phyloP scores from a whole-genome alignment of 2,329 filamentous ascomycete species.

The Pseudogymnoascus sp. region DNA sequence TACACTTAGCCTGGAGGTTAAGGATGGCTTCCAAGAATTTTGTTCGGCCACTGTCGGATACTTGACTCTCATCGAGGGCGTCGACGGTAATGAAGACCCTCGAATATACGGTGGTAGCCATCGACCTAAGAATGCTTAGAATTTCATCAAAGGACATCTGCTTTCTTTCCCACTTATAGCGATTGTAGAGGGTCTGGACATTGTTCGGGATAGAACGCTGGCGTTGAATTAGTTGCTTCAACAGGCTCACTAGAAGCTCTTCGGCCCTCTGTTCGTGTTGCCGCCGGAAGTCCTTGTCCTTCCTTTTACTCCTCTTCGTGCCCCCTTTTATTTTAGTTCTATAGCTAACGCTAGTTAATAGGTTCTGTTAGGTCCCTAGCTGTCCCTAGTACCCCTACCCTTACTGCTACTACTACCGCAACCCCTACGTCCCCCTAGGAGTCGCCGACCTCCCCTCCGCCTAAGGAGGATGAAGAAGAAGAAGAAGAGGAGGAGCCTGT shows the following conservation, averaged over 20 bases:
- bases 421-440: too few relatives aligned
- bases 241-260: slow-evolving; percentile 27
- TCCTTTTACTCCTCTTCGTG: too few relatives aligned
- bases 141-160: slow-evolving; percentile 24
- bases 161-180: slow-evolving; percentile 16
- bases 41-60: neutral
- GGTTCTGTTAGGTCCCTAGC: too few relatives aligned
- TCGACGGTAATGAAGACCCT: slow-evolving; percentile 16
- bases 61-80: slow-evolving; percentile 14
- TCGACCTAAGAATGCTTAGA: slow-evolving; percentile 13
- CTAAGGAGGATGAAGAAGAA: too few relatives aligned
- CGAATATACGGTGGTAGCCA: slow-evolving; percentile 16
- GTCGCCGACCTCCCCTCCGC: too few relatives aligned
- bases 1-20: slow-evolving; percentile 15
- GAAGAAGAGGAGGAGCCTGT: too few relatives aligned
- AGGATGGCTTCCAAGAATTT: slow-evolving; percentile 16
- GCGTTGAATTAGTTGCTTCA: slow-evolving; percentile 31
- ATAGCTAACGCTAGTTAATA: too few relatives aligned
- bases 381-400: too few relatives aligned
- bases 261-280: slow-evolving; percentile 30
- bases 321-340: too few relatives aligned
- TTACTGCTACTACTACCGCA: too few relatives aligned
- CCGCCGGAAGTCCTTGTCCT: slow-evolving; percentile 24
- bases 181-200: slow-evolving; percentile 26
- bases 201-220: slow-evolving; percentile 20